These are phyloP conservation scores for Dipodascus albidus DNA, from an alignment of 805 yeast species.

Conservation along the genomic window DNA sequence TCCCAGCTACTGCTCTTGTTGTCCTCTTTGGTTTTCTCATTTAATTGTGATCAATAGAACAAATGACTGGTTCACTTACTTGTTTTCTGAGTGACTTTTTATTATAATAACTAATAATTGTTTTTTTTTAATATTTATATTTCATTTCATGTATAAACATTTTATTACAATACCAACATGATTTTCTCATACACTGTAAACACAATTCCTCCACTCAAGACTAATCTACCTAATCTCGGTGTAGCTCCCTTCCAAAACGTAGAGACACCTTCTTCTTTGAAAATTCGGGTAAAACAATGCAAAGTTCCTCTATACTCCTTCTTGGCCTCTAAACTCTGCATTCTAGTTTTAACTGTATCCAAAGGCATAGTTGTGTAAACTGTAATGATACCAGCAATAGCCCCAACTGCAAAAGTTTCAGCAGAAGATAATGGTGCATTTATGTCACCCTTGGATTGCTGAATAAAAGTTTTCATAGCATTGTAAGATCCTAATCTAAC, in stretches of 20 bases:
- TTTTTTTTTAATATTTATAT: not conserved
- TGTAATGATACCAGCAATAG: constrained; percentile 79
- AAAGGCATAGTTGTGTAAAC: constrained; percentile 93
- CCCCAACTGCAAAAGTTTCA: constrained; percentile 80
- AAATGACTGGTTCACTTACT: not conserved
- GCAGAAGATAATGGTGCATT: constrained; percentile 64
- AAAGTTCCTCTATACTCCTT: constrained; percentile 60
- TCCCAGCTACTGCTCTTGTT: not conserved
- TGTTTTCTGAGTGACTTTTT: not conserved
- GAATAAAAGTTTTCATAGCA: constrained; percentile 69
- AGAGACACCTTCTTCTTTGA: constrained; percentile 75
- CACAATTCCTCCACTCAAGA: constrained; percentile 93
- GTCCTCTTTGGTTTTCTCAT: constrained; percentile 1
- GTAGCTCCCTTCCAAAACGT: constrained; percentile 99
- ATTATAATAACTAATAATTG: not conserved
- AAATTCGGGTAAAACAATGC: constrained; percentile 71
- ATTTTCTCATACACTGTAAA: constrained; percentile 93
- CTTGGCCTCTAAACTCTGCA: constrained; percentile 84
- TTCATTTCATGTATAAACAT: too few relatives aligned
- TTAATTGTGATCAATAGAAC: not conserved
- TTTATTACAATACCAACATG: constrained; percentile 49
- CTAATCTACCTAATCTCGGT: constrained; percentile 85
- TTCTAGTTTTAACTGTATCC: constrained; percentile 91
- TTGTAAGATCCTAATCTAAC: constrained; percentile 91
- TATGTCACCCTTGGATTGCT: constrained; percentile 58